Percentiles rank a stretch among this genome's conserved stretches.
Conservation (phyloP, 805 yeast species). For the Peterozyma xylosa region DNA sequence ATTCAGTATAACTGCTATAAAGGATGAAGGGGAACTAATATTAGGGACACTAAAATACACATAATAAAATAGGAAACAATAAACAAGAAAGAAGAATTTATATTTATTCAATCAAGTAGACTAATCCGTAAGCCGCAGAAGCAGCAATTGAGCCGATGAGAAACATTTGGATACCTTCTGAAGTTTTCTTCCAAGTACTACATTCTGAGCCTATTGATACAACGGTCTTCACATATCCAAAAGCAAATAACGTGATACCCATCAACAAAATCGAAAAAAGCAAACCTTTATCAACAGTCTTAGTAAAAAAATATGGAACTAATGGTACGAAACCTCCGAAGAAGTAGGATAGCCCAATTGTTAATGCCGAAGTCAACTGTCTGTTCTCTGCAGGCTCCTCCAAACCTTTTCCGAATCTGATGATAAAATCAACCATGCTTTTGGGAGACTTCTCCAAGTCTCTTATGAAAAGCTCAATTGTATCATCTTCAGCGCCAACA, state of each 20-base stretch:
- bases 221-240: slow-evolving; percentile 81
- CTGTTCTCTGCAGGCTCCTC: slow-evolving; percentile 95
- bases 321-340: slow-evolving; percentile 90
- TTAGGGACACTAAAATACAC: too few species aligned
- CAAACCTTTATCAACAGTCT: slow-evolving; percentile 71
- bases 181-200: slow-evolving; percentile 47
- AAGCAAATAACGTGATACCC: slow-evolving; percentile 77
- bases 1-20: too few species aligned
- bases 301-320: slow-evolving; percentile 81
- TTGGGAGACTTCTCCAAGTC: slow-evolving; percentile 78
- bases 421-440: slow-evolving; percentile 76
- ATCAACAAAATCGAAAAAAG: slow-evolving; percentile 69
- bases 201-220: slow-evolving; percentile 79
- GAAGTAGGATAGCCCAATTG: slow-evolving; percentile 85
- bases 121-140: slow-evolving; percentile 93
- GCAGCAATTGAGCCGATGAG: slow-evolving; percentile 97
- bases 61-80: background rate
- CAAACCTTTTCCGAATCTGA: slow-evolving; percentile 83
- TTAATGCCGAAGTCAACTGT: slow-evolving; percentile 79
- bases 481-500: slow-evolving; percentile 64
- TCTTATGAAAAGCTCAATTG: slow-evolving; percentile 63
- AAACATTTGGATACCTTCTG: slow-evolving; percentile 88
- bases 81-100: background rate
- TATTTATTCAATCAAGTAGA: slow-evolving; percentile 54
- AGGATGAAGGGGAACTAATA: too few species aligned